A percentile compares a stretch with the other conserved stretches of the same genome.
Evolutionary conservation across 306 rosid species (phyloP).

Genomic region (Abrus precatorius): DNA sequence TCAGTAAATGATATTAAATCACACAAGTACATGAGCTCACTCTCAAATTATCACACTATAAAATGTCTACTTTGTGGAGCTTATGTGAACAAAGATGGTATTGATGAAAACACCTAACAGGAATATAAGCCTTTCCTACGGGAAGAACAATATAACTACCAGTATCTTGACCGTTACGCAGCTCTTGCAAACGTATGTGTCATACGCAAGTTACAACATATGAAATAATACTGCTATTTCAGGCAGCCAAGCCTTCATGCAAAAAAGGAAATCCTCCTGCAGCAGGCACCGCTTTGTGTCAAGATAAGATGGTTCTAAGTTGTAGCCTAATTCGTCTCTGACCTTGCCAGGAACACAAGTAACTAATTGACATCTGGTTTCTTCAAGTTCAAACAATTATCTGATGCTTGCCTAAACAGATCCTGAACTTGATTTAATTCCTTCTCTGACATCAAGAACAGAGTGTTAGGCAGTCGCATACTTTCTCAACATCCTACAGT

Average conservation of each 20-base stretch:
- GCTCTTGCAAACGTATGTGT: background rate
- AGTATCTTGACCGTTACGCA: background rate
- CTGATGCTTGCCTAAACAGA: conserved; percentile 80
- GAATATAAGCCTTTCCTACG: background rate
- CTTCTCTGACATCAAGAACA: conserved; percentile 67
- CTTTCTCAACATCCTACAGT: conserved; percentile 2
- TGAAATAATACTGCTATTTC: conserved; percentile 24
- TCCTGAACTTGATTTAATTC: conserved; percentile 77
- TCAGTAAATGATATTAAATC: background rate
- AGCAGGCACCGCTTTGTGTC: conserved; percentile 8
- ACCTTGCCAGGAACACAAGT: background rate
- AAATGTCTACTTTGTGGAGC: background rate
- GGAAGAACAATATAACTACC: background rate
- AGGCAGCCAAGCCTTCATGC: background rate
- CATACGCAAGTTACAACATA: conserved; percentile 14
- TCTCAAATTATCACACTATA: background rate
- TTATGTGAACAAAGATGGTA: background rate
- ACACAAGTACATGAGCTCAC: background rate
- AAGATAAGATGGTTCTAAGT: background rate
- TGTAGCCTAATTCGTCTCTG: conserved; percentile 1
- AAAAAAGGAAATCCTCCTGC: background rate
- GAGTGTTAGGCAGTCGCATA: conserved; percentile 5
- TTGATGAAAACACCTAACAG: background rate
- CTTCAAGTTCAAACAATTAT: conserved; percentile 90
- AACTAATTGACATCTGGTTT: conserved; percentile 55